A percentile compares a stretch with the other conserved stretches of the same genome.
These are phyloP conservation scores for Pistacia atlantica DNA, from an alignment of 345 rosid species.

Conservation along the genomic window DNA sequence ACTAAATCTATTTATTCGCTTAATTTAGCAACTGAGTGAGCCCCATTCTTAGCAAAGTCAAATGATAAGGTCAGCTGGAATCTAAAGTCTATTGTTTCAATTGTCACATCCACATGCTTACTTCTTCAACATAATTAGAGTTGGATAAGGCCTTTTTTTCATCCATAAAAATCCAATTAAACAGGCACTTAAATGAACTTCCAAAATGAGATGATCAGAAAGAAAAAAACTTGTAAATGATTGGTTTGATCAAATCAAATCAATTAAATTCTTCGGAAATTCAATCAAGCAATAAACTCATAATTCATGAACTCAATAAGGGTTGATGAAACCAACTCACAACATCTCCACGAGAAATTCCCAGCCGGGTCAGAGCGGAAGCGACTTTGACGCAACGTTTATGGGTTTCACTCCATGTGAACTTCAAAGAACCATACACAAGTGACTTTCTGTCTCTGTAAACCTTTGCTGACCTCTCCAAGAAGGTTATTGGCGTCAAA, in stretches of 20 bases:
- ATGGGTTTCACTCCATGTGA: conserved; percentile 67
- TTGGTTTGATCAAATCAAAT: no score
- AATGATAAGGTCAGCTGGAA: not conserved
- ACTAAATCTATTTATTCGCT: not conserved
- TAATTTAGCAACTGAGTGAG: not conserved
- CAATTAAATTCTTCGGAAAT: no score
- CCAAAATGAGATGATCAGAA: no score
- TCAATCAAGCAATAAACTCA: no score
- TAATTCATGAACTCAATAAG: no score
- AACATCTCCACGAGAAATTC: conserved; percentile 67
- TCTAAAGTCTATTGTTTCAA: not conserved
- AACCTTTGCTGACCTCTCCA: conserved; percentile 73
- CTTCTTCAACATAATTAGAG: not conserved
- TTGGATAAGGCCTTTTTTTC: not conserved
- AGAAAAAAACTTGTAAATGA: no score
- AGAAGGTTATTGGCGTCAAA: conserved; percentile 70
- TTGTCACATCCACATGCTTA: not conserved
- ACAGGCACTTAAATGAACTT: not conserved
- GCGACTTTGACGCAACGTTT: conserved; percentile 70
- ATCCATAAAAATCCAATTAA: no score
- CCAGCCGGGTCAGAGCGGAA: conserved; percentile 64
- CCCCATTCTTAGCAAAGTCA: not conserved
- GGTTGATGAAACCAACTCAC: conserved; percentile 35
- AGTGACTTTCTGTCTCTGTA: conserved; percentile 59
- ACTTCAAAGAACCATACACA: conserved; percentile 49